These are phyloP conservation scores for Tetrapisispora nanseiensis DNA, from an alignment of 805 yeast species.

Conservation along the genomic window DNA sequence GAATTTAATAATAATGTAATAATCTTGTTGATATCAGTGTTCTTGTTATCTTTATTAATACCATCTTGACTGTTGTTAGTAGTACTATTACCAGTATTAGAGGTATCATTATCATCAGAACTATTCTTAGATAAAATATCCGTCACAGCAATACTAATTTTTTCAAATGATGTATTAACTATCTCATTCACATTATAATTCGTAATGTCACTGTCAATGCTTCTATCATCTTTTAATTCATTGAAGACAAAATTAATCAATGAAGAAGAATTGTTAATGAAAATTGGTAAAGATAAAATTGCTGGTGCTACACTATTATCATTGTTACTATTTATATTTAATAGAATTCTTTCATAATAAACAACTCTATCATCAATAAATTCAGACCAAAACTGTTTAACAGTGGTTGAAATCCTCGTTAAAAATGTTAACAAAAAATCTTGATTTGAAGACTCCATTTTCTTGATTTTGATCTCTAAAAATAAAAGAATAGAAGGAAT, in stretches of 20 bases:
- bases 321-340: slow-evolving; percentile 18
- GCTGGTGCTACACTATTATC: slow-evolving; percentile 34
- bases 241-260: slow-evolving; percentile 26
- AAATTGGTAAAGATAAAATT: slow-evolving; percentile 39
- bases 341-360: slow-evolving; percentile 30
- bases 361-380: slow-evolving; percentile 46
- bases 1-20: slow-evolving; percentile 45
- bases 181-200: slow-evolving; percentile 4
- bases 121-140: slow-evolving; percentile 2
- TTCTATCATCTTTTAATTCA: not conserved
- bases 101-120: not conserved
- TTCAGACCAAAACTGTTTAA: slow-evolving; percentile 47
- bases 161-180: slow-evolving; percentile 1
- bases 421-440: slow-evolving; percentile 50
- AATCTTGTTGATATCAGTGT: slow-evolving; percentile 29
- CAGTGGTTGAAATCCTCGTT: slow-evolving; percentile 42
- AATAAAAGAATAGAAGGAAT: slow-evolving; percentile 35
- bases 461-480: slow-evolving; percentile 32
- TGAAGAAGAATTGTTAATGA: slow-evolving; percentile 30
- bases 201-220: not conserved
- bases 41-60: not conserved
- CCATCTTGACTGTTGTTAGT: not conserved
- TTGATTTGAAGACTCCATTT: slow-evolving; percentile 43
- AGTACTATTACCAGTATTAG: too few relatives aligned
- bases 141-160: slow-evolving; percentile 4